Evolutionary conservation across 2,329 filamentous ascomycete genomes (phyloP), one percentile per base, ranked within the genome.

Genomic region (Sphaerostilbella broomeana): DNA sequence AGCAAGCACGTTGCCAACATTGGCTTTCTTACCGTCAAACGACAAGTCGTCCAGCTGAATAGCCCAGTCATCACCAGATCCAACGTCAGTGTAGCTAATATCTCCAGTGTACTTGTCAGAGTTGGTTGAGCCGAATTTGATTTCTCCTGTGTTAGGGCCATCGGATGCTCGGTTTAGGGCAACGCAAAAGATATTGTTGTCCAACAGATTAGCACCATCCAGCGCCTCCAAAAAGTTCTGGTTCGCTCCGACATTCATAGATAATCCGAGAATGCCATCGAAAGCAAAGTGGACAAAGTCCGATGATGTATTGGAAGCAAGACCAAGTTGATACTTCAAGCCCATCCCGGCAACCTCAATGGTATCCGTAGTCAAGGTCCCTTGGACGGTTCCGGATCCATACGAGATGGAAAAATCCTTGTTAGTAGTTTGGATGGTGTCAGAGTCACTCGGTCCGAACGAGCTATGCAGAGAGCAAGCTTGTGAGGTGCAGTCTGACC

Each of bases 181-280:
- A 18, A 94, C 68, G 38, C 77, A 78, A 52, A 90, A 81, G 15
- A 90, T 59, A 54, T 85, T 87, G 5, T 74, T 55, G 11, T 63
- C 51, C 29, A 92, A 64, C 15, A 74, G 52, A 16, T 73, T 69
- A n/a, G 73, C 67, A 2, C 71, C 53, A 12, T 68, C 65, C 30
- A 94, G 61, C 2, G 72, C 64, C 26, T 81, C 68, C 56, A 92
- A 69, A 50, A 92, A 80, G 30, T 79, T 85, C 15, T 83, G 75
- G 5, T 73, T 72, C 24, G 65, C 67, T 3, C 73, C 73, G 9
- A 69, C 65, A 45, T 72, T 73, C 51, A 81, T 79, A 12, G 84
- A 83, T 17, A 94, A 64, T 4, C 87, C 88, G 3, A 95, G 65
- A 34, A 95, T 94, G 17, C 88, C 88, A 57, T 95, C 88, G 60